phyloP scores from a whole-genome alignment of 371 early-diverging fungal species.

The Apophysomyces trapeziformis region DNA sequence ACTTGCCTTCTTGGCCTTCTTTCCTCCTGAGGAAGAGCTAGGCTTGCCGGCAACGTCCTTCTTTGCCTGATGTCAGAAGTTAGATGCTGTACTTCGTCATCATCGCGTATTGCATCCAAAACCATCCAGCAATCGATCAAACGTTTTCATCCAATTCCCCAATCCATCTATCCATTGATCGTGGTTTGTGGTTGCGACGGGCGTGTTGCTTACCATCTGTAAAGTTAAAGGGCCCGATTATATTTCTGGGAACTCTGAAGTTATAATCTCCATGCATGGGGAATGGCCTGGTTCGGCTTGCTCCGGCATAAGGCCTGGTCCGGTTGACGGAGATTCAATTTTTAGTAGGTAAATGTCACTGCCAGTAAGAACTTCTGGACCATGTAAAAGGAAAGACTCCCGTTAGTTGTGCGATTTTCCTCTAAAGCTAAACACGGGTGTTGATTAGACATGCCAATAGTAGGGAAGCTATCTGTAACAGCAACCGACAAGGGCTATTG shows the following conservation, averaged over 20 bases:
- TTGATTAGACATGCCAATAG: too few species aligned
- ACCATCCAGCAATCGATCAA: background rate
- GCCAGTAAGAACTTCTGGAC: too few species aligned
- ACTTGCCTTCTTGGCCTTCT: conserved; percentile 83
- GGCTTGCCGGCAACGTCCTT: conserved; percentile 71
- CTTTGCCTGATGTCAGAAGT: conserved; percentile 57
- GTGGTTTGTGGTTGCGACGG: background rate
- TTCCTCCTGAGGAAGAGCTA: conserved; percentile 78
- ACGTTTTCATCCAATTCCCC: background rate
- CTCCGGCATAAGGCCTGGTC: background rate
- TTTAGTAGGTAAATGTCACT: too few species aligned
- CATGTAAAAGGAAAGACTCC: too few species aligned
- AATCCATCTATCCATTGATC: background rate
- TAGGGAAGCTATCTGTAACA: too few species aligned
- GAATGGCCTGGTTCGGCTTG: background rate
- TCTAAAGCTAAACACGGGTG: too few species aligned
- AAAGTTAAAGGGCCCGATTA: conserved; percentile 9
- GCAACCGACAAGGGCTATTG: background rate
- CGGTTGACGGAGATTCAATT: conserved; percentile 4
- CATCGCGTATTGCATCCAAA: background rate
- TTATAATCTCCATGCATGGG: background rate
- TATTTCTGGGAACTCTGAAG: background rate
- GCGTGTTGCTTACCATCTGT: conserved; percentile 6
- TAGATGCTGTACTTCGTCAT: background rate
- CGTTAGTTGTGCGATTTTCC: too few species aligned